Conservation (phyloP, 2,329 filamentous ascomycete species). For the Akanthomyces dipterigenus region DNA sequence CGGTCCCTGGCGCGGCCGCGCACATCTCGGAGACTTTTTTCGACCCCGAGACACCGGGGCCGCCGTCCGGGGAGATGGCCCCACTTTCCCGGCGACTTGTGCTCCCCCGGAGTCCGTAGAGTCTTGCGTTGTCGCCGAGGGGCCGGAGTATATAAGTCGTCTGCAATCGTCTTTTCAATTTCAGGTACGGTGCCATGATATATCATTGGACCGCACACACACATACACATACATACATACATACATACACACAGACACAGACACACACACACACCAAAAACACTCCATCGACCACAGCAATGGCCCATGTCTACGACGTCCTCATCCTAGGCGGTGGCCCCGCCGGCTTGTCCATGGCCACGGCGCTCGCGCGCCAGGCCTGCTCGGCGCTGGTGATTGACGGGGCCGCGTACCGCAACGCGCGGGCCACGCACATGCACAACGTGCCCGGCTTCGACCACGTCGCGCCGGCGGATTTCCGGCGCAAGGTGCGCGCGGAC, state of each 20-base stretch:
- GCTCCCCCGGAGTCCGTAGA: too few relatives aligned
- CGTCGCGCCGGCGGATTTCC: slow-evolving; percentile 26
- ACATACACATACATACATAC: too few relatives aligned
- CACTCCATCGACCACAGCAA: not conserved
- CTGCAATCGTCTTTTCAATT: too few relatives aligned
- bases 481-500: slow-evolving; percentile 27
- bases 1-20: too few relatives aligned
- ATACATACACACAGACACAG: too few relatives aligned
- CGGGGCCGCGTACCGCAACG: slow-evolving; percentile 44
- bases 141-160: not conserved
- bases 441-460: slow-evolving; percentile 35
- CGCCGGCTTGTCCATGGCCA: slow-evolving; percentile 41
- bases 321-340: slow-evolving; percentile 49
- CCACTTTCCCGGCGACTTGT: not conserved
- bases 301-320: slow-evolving; percentile 35
- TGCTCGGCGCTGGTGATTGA: slow-evolving; percentile 43
- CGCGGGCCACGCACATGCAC: slow-evolving; percentile 41
- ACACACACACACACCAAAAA: too few relatives aligned
- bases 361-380: slow-evolving; percentile 41
- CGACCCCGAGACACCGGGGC: not conserved
- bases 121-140: not conserved
- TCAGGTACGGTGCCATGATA: too few relatives aligned
- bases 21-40: not conserved
- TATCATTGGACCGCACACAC: too few relatives aligned
- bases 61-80: not conserved